phyloP scores from a whole-genome alignment of 306 rosid genomes.

The Vachellia pachyceras region DNA sequence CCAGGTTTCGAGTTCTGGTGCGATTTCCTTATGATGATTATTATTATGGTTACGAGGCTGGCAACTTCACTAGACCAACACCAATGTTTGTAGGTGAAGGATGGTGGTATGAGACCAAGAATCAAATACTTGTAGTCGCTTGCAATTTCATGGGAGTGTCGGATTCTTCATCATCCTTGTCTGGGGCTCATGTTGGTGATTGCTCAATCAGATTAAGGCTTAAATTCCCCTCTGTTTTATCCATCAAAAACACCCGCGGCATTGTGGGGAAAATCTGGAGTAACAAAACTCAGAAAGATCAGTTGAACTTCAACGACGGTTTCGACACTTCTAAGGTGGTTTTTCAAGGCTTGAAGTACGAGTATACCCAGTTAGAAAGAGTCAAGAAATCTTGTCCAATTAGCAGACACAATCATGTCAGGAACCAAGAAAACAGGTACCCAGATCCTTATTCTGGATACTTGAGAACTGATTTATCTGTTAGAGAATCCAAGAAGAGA shows the following conservation, averaged over 20 bases:
- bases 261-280: conserved; percentile 57
- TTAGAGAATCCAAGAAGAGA: conserved; percentile 28
- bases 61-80: neutral
- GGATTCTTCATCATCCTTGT: conserved; percentile 36
- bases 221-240: conserved; percentile 52
- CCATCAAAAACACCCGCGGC: conserved; percentile 40
- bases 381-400: conserved; percentile 47
- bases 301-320: conserved; percentile 42
- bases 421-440: conserved; percentile 14
- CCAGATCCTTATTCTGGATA: conserved; percentile 30
- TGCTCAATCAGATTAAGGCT: conserved; percentile 56
- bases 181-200: conserved; percentile 47
- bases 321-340: neutral
- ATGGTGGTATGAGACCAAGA: conserved; percentile 46
- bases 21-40: conserved; percentile 4
- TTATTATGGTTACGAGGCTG: neutral
- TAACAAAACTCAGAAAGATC: conserved; percentile 40
- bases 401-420: conserved; percentile 2
- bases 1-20: conserved; percentile 44
- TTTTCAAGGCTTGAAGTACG: conserved; percentile 31
- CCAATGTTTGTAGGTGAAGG: conserved; percentile 48
- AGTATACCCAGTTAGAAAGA: conserved; percentile 52
- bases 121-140: conserved; percentile 41
- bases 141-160: conserved; percentile 42
- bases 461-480: conserved; percentile 44